Base-by-base conservation (phyloP, 2,329 filamentous ascomycete genomes). In the Ophiostoma novo-ulmi region DNA sequence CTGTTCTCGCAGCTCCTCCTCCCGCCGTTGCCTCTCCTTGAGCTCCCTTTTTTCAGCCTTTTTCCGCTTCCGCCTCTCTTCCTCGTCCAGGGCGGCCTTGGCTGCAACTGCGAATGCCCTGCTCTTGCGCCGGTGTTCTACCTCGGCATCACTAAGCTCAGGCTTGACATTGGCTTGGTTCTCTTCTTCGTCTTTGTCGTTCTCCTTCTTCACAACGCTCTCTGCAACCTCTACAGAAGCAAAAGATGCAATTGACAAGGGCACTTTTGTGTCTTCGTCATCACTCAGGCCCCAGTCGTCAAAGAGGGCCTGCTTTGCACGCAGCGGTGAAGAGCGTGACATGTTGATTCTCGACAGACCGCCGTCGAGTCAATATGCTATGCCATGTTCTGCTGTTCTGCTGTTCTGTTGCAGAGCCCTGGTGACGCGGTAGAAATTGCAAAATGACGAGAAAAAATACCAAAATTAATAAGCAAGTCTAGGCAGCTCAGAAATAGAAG, bases 81-180 rank as follows among this genome's bases (percentile, higher is more conserved):
- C 4, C 10, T 20, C 14, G 22, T 11, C 38, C 11, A 31, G 58
- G 31, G 52, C 38, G 3, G 39, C 61, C 66, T 36, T 65, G 10
- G 70, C 68, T 4, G 73, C 71, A 1, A 35, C 66, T 36, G 77
- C 76, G 73, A 76, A 76, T n/a, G 75, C 73, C 36, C 73, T 72
- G 71, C 71, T 77, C 38, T 75, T 74, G 70, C 77, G 76, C 22
- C 83, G 78, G 58, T 78, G 76, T 8, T 77, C 72, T 0, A 22
- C 11, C 41, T 67, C 66, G 20, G 66, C 66, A 36, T n/a, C 41
- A 20, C 20, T n/a, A 7, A 65, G 61, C 20, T 11, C 7, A 6
- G 61, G 61, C 38, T 22, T 44, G 35, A 2, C 6, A 5, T 67
- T 22, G 48, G 17, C 14, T 3, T 63, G 20, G 13, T 22, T 52